These are phyloP conservation scores for Hypoxylon rickii DNA, from an alignment of 495 filamentous ascomycete genomes.

Conservation along the genomic window DNA sequence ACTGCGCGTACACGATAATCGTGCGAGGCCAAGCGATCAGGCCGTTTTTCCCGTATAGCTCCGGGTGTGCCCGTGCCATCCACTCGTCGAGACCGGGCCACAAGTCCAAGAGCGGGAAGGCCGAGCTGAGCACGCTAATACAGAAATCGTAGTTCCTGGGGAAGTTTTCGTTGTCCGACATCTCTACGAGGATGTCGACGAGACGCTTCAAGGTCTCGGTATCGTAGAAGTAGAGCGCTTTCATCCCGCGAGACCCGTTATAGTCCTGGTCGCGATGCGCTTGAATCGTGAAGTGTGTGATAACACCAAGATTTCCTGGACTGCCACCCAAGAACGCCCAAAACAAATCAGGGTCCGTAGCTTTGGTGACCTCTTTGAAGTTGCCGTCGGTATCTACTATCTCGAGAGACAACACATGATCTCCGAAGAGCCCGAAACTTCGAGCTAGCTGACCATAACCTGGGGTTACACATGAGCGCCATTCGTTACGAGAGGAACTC, in stretches of 20 bases:
- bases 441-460: constrained; percentile 48
- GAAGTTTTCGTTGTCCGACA: constrained; percentile 45
- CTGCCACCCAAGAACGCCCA: constrained; percentile 49
- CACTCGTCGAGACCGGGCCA: constrained; percentile 38
- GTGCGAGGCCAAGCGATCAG: constrained; percentile 38
- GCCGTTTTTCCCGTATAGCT: constrained; percentile 40
- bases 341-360: constrained; percentile 44
- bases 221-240: constrained; percentile 41
- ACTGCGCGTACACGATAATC: constrained; percentile 50
- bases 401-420: constrained; percentile 45
- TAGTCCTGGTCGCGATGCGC: constrained; percentile 46
- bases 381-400: constrained; percentile 47
- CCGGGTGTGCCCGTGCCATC: constrained; percentile 39
- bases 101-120: constrained; percentile 39
- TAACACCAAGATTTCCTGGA: constrained; percentile 49
- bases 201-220: constrained; percentile 39
- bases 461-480: constrained; percentile 4
- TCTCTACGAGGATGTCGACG: constrained; percentile 43
- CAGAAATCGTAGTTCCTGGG: constrained; percentile 50
- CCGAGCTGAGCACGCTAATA: constrained; percentile 46
- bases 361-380: constrained; percentile 43
- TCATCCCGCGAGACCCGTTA: constrained; percentile 42
- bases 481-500: no score
- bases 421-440: constrained; percentile 49
- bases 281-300: constrained; percentile 48